These are phyloP conservation scores for Alternaria brassicae DNA, from an alignment of 2,329 filamentous ascomycete species.

Conservation along the genomic window DNA sequence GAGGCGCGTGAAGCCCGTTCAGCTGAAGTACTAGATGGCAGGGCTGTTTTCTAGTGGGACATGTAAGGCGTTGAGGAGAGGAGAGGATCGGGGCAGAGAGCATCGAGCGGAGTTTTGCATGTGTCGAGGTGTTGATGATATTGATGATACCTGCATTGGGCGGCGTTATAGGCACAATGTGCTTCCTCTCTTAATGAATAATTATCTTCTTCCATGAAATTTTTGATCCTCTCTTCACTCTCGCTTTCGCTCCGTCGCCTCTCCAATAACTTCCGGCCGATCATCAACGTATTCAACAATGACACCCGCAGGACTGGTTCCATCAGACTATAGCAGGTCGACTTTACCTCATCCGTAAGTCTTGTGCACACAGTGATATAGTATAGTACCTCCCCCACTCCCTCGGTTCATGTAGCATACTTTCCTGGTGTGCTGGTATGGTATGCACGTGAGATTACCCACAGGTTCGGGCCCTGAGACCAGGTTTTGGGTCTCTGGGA, in stretches of 20 bases:
- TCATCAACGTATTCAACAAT: background rate
- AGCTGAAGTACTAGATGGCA: background rate
- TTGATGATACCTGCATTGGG: conserved; percentile 3
- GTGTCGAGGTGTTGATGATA: background rate
- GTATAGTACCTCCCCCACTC: too few species aligned
- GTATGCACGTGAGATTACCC: background rate
- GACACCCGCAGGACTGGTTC: background rate
- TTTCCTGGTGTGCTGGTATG: background rate
- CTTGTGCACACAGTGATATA: too few species aligned
- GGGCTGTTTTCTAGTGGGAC: background rate
- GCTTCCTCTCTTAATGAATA: background rate
- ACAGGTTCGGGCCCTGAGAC: background rate
- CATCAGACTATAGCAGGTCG: background rate
- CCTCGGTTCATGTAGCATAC: background rate
- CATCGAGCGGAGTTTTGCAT: background rate
- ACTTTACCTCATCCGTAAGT: too few species aligned
- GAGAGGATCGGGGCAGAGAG: background rate
- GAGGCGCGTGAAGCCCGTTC: background rate
- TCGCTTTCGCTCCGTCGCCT: background rate
- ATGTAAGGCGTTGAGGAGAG: background rate
- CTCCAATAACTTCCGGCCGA: background rate
- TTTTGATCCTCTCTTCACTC: background rate
- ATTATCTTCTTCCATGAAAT: background rate
- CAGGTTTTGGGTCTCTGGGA: background rate
- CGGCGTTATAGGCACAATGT: background rate